Evolutionary conservation across 2,329 filamentous ascomycete species (phyloP).

Genomic region (Colletotrichum gigasporum): DNA sequence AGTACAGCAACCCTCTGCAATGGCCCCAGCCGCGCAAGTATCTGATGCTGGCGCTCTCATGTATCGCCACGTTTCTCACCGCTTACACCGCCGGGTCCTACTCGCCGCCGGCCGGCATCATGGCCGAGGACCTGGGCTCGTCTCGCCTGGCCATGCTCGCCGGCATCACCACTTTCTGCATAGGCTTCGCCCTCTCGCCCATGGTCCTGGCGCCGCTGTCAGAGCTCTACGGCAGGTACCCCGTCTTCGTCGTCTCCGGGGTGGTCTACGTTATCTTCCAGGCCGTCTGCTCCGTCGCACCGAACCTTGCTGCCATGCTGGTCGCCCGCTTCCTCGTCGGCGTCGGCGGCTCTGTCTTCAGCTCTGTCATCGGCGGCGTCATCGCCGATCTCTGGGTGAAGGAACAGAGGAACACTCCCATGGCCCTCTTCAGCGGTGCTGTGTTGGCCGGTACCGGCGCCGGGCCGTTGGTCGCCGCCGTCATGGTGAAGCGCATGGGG

Average conservation of each 20-base stretch:
- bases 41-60: constrained; percentile 77
- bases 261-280: constrained; percentile 77
- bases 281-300: constrained; percentile 77
- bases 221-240: constrained; percentile 87
- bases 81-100: constrained; percentile 87
- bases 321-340: constrained; percentile 80
- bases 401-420: constrained; percentile 83
- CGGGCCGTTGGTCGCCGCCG: constrained; percentile 77
- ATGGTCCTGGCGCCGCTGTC: constrained; percentile 91
- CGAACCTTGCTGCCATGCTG: constrained; percentile 76
- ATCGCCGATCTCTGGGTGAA: constrained; percentile 87
- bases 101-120: constrained; percentile 72
- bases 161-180: constrained; percentile 84
- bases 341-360: constrained; percentile 80
- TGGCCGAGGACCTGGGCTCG: constrained; percentile 73
- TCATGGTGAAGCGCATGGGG: constrained; percentile 71
- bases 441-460: constrained; percentile 83
- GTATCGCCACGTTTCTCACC: constrained; percentile 78
- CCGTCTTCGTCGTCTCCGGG: constrained; percentile 81
- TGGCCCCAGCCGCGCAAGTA: constrained; percentile 78
- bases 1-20: constrained; percentile 75
- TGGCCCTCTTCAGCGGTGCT: constrained; percentile 86
- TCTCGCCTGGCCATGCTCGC: constrained; percentile 73
- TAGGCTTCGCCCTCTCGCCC: constrained; percentile 82
- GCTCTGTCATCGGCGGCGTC: constrained; percentile 91